Percentiles rank a stretch among this genome's conserved stretches.
phyloP scores from a whole-genome alignment of 2,329 filamentous ascomycete genomes.

The Ophiocordyceps australis region DNA sequence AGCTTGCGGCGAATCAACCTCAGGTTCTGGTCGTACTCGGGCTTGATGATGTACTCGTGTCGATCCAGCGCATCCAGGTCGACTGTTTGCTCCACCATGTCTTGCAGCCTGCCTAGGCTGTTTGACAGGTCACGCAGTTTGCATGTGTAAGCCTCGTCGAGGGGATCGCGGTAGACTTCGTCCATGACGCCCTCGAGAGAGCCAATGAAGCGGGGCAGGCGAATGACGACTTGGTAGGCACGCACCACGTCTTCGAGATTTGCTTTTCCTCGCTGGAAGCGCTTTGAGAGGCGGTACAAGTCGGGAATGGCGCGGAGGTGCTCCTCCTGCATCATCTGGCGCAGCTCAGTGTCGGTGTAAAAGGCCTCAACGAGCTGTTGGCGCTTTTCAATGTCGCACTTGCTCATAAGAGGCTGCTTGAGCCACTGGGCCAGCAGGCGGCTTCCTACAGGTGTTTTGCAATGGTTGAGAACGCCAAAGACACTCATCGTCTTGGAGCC shows the following conservation, averaged over 20 bases:
- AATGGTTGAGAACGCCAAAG: constrained; percentile 87
- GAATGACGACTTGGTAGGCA: constrained; percentile 86
- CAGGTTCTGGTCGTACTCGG: constrained; percentile 84
- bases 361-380: constrained; percentile 95
- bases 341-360: constrained; percentile 75
- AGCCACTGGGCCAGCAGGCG: constrained; percentile 87
- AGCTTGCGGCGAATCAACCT: constrained; percentile 81
- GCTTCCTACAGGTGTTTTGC: constrained; percentile 89
- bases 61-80: constrained; percentile 90
- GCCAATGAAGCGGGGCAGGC: constrained; percentile 74
- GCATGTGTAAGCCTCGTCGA: constrained; percentile 73
- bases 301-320: constrained; percentile 88
- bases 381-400: constrained; percentile 71
- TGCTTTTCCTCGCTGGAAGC: constrained; percentile 81
- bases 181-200: constrained; percentile 92
- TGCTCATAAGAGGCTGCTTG: constrained; percentile 91
- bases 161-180: constrained; percentile 71
- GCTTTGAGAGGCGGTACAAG: constrained; percentile 81
- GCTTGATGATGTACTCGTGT: constrained; percentile 97
- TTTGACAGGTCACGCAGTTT: constrained; percentile 64
- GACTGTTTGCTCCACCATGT: constrained; percentile 98
- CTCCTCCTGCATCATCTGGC: constrained; percentile 93
- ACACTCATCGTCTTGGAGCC: constrained; percentile 96
- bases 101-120: constrained; percentile 69
- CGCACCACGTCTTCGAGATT: constrained; percentile 91